A percentile compares a stretch with the other conserved stretches of the same genome.
phyloP scores from a whole-genome alignment of 768 basidiomycete genomes.

The Tulasnella calospora region DNA sequence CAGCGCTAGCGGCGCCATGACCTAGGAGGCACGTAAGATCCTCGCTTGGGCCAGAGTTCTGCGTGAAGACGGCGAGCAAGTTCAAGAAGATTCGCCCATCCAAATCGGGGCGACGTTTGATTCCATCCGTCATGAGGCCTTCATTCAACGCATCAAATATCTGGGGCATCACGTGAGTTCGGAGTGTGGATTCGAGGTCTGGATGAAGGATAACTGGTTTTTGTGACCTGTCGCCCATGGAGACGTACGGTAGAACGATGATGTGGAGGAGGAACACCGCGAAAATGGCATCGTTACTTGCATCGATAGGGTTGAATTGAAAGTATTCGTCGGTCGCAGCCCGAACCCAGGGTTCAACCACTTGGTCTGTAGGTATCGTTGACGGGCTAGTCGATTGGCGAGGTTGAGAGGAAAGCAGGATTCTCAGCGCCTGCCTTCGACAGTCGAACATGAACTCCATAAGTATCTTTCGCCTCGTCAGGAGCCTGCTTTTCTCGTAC shows the following conservation, averaged over 20 bases:
- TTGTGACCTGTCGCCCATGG: constrained; percentile 30
- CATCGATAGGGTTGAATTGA: constrained; percentile 23
- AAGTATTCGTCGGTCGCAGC: neutral
- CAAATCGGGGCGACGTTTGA: constrained; percentile 40
- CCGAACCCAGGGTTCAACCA: neutral
- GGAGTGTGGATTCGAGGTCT: constrained; percentile 37
- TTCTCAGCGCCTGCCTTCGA: neutral
- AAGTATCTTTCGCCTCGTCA: neutral
- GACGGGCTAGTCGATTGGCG: neutral
- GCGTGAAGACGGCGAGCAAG: constrained; percentile 39
- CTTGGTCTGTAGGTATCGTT: neutral
- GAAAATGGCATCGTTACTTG: constrained; percentile 32
- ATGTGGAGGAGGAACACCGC: constrained; percentile 41
- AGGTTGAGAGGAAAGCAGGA: neutral
- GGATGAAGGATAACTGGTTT: constrained; percentile 33
- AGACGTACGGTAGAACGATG: constrained; percentile 37
- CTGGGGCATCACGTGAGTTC: constrained; percentile 41
- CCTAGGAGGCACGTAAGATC: constrained; percentile 36
- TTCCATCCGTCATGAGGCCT: constrained; percentile 30
- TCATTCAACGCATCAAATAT: constrained; percentile 38
- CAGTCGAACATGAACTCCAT: neutral
- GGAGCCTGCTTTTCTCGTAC: constrained; percentile 32
- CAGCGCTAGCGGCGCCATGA: neutral
- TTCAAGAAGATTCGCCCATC: constrained; percentile 52
- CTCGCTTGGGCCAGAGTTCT: constrained; percentile 17